Conservation (phyloP, 2,329 filamentous ascomycete genomes). For the Stagonosporopsis vannaccii region DNA sequence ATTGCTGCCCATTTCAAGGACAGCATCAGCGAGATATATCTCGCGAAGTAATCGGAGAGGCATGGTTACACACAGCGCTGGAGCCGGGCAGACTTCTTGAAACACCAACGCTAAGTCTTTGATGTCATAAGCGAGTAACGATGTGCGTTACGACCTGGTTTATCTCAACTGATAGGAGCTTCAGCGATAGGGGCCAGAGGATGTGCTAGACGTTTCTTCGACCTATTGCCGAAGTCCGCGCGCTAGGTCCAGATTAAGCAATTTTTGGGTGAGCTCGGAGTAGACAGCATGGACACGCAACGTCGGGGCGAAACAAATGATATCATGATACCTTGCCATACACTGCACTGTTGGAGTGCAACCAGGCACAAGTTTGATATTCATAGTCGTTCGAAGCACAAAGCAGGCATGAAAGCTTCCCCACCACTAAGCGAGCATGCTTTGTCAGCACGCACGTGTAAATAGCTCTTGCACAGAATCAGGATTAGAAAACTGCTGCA, state of each 20-base stretch:
- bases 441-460: slow-evolving; percentile 17
- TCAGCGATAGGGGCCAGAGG: not conserved
- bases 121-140: not conserved
- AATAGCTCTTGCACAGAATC: not conserved
- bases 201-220: not conserved
- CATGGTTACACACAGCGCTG: not conserved
- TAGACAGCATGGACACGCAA: slow-evolving; percentile 3
- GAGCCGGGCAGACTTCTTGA: slow-evolving; percentile 2
- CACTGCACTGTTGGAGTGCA: not conserved
- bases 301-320: not conserved
- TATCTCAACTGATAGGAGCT: not conserved
- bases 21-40: not conserved
- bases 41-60: not conserved
- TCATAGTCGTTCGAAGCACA: not conserved
- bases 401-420: not conserved
- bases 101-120: slow-evolving; percentile 9
- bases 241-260: slow-evolving; percentile 9
- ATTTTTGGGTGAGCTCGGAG: not conserved
- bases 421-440: not conserved
- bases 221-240: slow-evolving; percentile 7
- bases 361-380: not conserved
- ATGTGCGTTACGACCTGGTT: not conserved
- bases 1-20: too few relatives aligned
- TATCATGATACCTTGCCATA: not conserved
- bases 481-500: not conserved